phyloP scores from a whole-genome alignment of 2,329 filamentous ascomycete species.

The Volutella citrinella region DNA sequence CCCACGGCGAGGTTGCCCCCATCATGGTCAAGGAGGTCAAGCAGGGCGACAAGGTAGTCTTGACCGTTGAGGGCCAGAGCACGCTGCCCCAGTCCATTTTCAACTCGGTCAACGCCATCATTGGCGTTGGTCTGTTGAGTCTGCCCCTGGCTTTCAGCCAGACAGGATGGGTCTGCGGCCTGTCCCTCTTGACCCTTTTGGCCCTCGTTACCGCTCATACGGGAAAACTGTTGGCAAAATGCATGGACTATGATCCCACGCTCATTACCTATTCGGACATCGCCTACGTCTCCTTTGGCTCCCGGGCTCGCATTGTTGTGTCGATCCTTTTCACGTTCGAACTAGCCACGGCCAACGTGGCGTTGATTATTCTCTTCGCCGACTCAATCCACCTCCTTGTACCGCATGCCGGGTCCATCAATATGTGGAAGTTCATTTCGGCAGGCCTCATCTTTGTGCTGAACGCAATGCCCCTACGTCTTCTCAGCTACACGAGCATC shows the following conservation, averaged over 20 bases:
- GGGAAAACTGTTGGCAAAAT: conserved; percentile 78
- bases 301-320: conserved; percentile 74
- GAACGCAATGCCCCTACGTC: conserved; percentile 77
- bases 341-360: conserved; percentile 83
- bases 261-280: conserved; percentile 94
- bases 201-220: conserved; percentile 82
- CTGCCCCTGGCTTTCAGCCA: conserved; percentile 85
- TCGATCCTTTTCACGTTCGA: conserved; percentile 87
- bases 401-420: conserved; percentile 61
- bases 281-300: conserved; percentile 86
- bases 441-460: conserved; percentile 75
- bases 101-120: conserved; percentile 92
- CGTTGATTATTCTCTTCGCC: conserved; percentile 86
- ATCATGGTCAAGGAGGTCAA: conserved; percentile 87
- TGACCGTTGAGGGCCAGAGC: conserved; percentile 87
- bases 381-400: conserved; percentile 82
- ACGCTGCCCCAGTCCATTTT: conserved; percentile 94
- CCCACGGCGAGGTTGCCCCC: conserved; percentile 64
- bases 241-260: conserved; percentile 79
- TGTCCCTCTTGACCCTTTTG: conserved; percentile 69
- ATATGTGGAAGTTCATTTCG: conserved; percentile 83
- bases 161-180: conserved; percentile 82
- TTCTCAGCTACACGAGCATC: conserved; percentile 87
- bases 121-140: conserved; percentile 85
- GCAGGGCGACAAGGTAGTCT: conserved; percentile 80